phyloP scores from a whole-genome alignment of 2,329 filamentous ascomycete genomes.

The Nemania sp. region DNA sequence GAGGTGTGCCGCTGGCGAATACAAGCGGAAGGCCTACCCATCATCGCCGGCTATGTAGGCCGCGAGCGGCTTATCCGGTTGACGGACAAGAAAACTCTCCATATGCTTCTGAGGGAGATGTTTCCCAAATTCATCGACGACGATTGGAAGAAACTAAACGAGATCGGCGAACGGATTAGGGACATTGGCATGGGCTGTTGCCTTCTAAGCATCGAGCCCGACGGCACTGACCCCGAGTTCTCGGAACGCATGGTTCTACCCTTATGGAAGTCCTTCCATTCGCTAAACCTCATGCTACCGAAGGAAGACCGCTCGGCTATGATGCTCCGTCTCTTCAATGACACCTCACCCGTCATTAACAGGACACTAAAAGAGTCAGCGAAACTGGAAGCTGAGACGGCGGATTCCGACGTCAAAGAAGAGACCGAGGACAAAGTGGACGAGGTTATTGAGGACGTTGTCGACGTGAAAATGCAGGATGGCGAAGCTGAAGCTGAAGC shows the following conservation, averaged over 20 bases:
- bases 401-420: conserved; percentile 41
- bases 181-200: conserved; percentile 90
- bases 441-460: conserved; percentile 16
- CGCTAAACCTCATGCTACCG: conserved; percentile 94
- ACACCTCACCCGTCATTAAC: conserved; percentile 82
- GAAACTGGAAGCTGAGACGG: conserved; percentile 45
- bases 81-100: conserved; percentile 77
- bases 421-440: conserved; percentile 37
- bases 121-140: conserved; percentile 85
- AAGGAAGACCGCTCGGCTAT: conserved; percentile 96
- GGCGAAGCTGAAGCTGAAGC: conserved; percentile 3
- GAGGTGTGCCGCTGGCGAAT: conserved; percentile 93
- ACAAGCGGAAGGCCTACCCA: conserved; percentile 89
- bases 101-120: conserved; percentile 88
- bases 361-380: conserved; percentile 59
- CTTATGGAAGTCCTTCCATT: conserved; percentile 90
- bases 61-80: conserved; percentile 75
- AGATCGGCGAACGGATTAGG: conserved; percentile 82
- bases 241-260: conserved; percentile 84
- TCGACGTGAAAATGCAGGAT: conserved; percentile 13
- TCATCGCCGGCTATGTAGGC: conserved; percentile 89
- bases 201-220: conserved; percentile 81
- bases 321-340: conserved; percentile 88
- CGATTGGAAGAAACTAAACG: conserved; percentile 75
- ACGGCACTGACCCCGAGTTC: conserved; percentile 63